phyloP scores from a whole-genome alignment of 1,139 yeast species.

The Zygosaccharomyces pseudobailii region DNA sequence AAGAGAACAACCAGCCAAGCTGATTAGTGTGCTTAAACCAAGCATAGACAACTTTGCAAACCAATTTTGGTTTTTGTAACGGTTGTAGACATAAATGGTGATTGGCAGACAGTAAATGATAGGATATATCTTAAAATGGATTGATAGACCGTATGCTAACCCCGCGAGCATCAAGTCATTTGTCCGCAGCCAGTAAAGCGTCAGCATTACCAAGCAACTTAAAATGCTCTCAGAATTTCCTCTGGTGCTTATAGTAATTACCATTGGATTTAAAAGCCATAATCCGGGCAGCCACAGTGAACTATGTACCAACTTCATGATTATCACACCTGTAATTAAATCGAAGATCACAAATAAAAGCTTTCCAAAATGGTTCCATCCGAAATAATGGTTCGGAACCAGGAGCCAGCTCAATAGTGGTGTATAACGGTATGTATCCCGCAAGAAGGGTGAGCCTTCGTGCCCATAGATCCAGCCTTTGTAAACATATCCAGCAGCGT shows the following conservation, averaged over 20 bases:
- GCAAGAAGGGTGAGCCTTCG: constrained; percentile 59
- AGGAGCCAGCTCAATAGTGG: constrained; percentile 84
- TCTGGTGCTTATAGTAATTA: constrained; percentile 83
- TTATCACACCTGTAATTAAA: constrained; percentile 69
- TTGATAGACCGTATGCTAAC: constrained; percentile 63
- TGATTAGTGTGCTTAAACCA: constrained; percentile 28
- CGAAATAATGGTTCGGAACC: constrained; percentile 50
- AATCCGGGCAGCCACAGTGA: constrained; percentile 46
- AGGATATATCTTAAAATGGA: constrained; percentile 91
- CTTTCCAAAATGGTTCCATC: constrained; percentile 66
- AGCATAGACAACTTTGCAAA: constrained; percentile 30
- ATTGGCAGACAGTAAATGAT: constrained; percentile 68
- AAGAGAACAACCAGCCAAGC: constrained; percentile 46
- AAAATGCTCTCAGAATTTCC: constrained; percentile 91
- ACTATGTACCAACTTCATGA: constrained; percentile 42
- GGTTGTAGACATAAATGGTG: constrained; percentile 22
- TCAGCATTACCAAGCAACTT: constrained; percentile 67
- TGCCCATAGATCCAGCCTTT: constrained; percentile 35
- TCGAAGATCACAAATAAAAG: constrained; percentile 72
- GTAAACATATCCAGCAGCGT: constrained; percentile 74
- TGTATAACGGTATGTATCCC: constrained; percentile 91
- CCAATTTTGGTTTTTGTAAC: constrained; percentile 30
- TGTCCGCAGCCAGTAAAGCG: constrained; percentile 44
- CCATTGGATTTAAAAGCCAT: constrained; percentile 96
- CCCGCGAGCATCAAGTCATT: constrained; percentile 50